Conservation (phyloP, 208 protist genomes). For the Crithidia sp. region DNA sequence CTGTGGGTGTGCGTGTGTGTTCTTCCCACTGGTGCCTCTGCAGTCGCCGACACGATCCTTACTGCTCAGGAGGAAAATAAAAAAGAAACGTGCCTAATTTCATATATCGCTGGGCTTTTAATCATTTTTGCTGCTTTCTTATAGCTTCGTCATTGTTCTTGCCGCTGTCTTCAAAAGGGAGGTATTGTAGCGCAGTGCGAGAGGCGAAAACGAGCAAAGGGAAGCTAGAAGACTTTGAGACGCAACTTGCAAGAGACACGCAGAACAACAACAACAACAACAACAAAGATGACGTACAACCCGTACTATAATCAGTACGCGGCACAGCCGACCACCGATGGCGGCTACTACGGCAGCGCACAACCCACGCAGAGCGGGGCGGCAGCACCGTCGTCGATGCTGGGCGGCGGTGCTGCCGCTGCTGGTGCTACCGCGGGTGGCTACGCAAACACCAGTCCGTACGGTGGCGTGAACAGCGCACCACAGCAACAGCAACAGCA, state of each 20-base stretch:
- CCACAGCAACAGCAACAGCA: slow-evolving; percentile 31
- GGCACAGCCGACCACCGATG: not conserved
- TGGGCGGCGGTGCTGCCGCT: not conserved
- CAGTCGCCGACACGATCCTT: too few species aligned
- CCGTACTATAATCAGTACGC: slow-evolving; percentile 16
- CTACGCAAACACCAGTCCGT: slow-evolving; percentile 1
- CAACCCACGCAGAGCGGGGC: not conserved
- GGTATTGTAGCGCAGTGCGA: too few species aligned
- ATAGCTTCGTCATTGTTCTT: too few species aligned
- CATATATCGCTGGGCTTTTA: too few species aligned
- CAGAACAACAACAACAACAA: not conserved
- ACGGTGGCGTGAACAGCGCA: not conserved
- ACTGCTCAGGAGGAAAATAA: too few species aligned
- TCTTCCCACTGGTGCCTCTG: not conserved
- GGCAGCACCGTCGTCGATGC: not conserved
- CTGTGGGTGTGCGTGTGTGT: not conserved
- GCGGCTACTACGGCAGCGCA: slow-evolving; percentile 9
- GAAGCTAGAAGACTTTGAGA: too few species aligned
- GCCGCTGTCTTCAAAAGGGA: too few species aligned
- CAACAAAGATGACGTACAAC: slow-evolving; percentile 14
- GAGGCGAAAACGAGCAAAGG: too few species aligned
- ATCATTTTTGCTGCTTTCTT: too few species aligned
- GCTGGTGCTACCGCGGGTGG: too few species aligned
- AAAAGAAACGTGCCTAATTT: too few species aligned
- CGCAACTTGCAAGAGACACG: too few species aligned